These are phyloP conservation scores for Martiniozyma abietophila DNA, from an alignment of 805 yeast species.

Conservation along the genomic window DNA sequence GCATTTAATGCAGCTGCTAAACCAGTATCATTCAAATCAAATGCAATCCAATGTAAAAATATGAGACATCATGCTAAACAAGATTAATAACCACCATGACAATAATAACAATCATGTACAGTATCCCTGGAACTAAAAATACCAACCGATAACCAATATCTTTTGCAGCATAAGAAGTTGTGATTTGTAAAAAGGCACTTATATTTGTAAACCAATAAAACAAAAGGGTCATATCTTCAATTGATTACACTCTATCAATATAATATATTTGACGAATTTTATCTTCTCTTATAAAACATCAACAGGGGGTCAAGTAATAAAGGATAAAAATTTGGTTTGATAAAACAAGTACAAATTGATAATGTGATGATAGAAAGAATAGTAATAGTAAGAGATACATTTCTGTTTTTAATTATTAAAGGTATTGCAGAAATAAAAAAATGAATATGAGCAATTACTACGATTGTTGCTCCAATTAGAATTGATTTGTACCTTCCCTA, in stretches of 20 bases:
- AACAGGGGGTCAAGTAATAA: slow-evolving; percentile 50
- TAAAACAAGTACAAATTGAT: slow-evolving; percentile 42
- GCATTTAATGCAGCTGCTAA: slow-evolving; percentile 39
- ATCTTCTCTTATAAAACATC: slow-evolving; percentile 46
- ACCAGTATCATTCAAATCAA: slow-evolving; percentile 37
- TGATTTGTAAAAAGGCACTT: slow-evolving; percentile 45
- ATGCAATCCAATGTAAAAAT: slow-evolving; percentile 33
- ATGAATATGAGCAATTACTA: slow-evolving; percentile 38
- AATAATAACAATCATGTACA: slow-evolving; percentile 44
- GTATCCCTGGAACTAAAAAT: slow-evolving; percentile 44
- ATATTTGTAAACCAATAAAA: slow-evolving; percentile 49
- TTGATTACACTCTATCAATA: slow-evolving; percentile 35
- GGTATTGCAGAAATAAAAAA: slow-evolving; percentile 43
- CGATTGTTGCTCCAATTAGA: slow-evolving; percentile 39
- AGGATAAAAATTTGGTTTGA: slow-evolving; percentile 45
- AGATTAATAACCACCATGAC: slow-evolving; percentile 32
- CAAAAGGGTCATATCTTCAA: slow-evolving; percentile 32
- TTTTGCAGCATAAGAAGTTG: slow-evolving; percentile 43
- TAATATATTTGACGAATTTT: slow-evolving; percentile 62
- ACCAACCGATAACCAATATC: slow-evolving; percentile 48
- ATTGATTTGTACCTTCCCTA: slow-evolving; percentile 41
- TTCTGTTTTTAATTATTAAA: slow-evolving; percentile 31
- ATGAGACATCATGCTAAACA: slow-evolving; percentile 34
- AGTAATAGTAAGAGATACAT: slow-evolving; percentile 32
- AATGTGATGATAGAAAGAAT: slow-evolving; percentile 33